Evolutionary conservation across 2,329 filamentous ascomycete genomes (phyloP).

Genomic region (Piedraia hortae): DNA sequence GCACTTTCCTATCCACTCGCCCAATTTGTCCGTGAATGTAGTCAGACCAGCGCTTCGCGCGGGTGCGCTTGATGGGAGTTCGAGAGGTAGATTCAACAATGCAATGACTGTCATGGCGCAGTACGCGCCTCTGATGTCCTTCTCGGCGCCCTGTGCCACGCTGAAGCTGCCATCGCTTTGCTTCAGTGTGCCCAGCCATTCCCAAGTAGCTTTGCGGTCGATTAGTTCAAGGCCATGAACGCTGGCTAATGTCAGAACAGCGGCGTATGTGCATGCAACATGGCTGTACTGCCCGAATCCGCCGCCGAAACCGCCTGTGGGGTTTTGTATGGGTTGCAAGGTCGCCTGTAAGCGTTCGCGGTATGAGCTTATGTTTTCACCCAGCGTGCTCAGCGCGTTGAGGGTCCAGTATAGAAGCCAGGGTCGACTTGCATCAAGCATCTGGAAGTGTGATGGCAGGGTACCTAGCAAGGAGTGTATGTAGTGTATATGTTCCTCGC

Average conservation of each 20-base stretch:
- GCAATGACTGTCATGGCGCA: slow-evolving; percentile 68
- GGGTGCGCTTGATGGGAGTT: slow-evolving; percentile 45
- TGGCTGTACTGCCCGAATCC: slow-evolving; percentile 81
- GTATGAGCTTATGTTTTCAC: slow-evolving; percentile 41
- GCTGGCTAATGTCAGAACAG: slow-evolving; percentile 48
- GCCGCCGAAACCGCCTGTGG: slow-evolving; percentile 64
- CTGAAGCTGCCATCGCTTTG: slow-evolving; percentile 72
- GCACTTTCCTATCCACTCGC: slow-evolving; percentile 59
- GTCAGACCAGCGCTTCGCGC: slow-evolving; percentile 33
- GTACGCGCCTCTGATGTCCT: slow-evolving; percentile 84
- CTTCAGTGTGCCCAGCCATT: slow-evolving; percentile 67
- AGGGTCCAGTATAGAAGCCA: slow-evolving; percentile 93
- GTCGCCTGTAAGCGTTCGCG: slow-evolving; percentile 39
- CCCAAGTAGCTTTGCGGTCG: slow-evolving; percentile 67
- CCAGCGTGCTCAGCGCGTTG: slow-evolving; percentile 45
- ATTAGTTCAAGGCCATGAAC: slow-evolving; percentile 53
- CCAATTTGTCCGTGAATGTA: slow-evolving; percentile 43
- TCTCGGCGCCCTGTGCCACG: slow-evolving; percentile 63
- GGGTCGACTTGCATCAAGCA: slow-evolving; percentile 62
- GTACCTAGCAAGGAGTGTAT: slow-evolving; percentile 26
- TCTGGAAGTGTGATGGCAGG: slow-evolving; percentile 42
- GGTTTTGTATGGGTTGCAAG: slow-evolving; percentile 56
- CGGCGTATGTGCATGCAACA: slow-evolving; percentile 68
- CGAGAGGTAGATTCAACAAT: slow-evolving; percentile 55
- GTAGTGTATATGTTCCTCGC: slow-evolving; percentile 32